Conservation (phyloP, 106 monocot species). For the Apostasia ramifera region DNA sequence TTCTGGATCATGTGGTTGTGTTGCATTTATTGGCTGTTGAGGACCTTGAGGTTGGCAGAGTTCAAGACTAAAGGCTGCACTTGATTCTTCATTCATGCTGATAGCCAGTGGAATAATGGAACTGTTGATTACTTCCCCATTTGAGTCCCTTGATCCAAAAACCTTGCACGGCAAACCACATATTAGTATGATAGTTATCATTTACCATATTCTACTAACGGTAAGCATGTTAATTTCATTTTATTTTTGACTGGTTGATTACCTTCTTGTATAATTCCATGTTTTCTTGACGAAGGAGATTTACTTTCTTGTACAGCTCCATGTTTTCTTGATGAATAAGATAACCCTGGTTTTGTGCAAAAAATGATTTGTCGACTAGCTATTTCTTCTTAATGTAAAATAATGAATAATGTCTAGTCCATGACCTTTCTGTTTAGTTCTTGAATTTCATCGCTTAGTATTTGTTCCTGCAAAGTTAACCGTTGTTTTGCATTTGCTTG, state of each 20-base stretch:
- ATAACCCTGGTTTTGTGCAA: conserved; percentile 24
- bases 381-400: not conserved
- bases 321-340: conserved; percentile 52
- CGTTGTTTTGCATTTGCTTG: not conserved
- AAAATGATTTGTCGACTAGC: not conserved
- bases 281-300: conserved; percentile 38
- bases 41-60: conserved; percentile 40
- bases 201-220: not conserved
- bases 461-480: conserved; percentile 46
- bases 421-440: conserved; percentile 65
- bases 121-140: conserved; percentile 14
- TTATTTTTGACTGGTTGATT: not conserved
- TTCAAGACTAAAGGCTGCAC: conserved; percentile 43
- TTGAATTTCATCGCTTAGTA: conserved; percentile 67
- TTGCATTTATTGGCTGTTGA: conserved; percentile 18
- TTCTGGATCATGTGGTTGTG: conserved; percentile 23
- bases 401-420: not conserved
- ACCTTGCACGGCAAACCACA: conserved; percentile 20
- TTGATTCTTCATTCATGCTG: conserved; percentile 21
- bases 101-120: conserved; percentile 23
- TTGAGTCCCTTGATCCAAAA: conserved; percentile 29
- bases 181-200: not conserved
- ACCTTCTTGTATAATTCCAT: conserved; percentile 37
- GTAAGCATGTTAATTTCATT: conserved; percentile 1
- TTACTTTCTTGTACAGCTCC: conserved; percentile 43